Conservation (phyloP, 2,329 filamentous ascomycete species). For the Alternaria sp. region DNA sequence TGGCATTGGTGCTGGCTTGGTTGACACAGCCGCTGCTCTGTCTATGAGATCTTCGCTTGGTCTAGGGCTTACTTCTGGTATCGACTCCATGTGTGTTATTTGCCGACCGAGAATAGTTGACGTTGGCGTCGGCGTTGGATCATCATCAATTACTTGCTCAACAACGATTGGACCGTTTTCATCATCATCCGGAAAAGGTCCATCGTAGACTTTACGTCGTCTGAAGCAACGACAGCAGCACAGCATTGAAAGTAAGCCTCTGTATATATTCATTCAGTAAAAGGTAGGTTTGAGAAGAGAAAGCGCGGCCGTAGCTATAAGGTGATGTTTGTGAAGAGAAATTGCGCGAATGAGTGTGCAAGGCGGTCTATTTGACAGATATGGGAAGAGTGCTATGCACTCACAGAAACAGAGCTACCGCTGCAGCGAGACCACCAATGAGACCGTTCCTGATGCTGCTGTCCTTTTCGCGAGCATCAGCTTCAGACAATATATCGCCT, state of each 20-base stretch:
- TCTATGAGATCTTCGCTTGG: constrained; percentile 3
- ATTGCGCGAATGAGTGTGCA: neutral
- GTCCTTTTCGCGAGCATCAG: neutral
- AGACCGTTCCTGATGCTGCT: neutral
- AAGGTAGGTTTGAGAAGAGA: neutral
- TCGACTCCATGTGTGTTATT: neutral
- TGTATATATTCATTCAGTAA: neutral
- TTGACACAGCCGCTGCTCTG: neutral
- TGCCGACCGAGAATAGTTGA: neutral
- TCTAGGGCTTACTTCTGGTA: constrained; percentile 10
- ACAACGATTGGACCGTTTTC: neutral
- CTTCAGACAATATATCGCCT: neutral
- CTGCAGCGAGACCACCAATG: constrained; percentile 1
- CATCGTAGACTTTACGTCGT: neutral
- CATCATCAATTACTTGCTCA: neutral
- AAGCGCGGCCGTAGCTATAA: neutral
- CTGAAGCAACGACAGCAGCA: neutral
- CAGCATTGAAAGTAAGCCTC: neutral
- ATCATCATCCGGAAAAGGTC: neutral
- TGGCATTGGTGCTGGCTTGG: neutral
- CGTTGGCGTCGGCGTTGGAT: neutral
- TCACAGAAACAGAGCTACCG: constrained; percentile 8
- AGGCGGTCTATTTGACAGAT: neutral
- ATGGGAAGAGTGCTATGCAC: constrained; percentile 3
- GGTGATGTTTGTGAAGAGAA: neutral